phyloP scores from a whole-genome alignment of 1,139 yeast species.

The Kodamaea fungicola region DNA sequence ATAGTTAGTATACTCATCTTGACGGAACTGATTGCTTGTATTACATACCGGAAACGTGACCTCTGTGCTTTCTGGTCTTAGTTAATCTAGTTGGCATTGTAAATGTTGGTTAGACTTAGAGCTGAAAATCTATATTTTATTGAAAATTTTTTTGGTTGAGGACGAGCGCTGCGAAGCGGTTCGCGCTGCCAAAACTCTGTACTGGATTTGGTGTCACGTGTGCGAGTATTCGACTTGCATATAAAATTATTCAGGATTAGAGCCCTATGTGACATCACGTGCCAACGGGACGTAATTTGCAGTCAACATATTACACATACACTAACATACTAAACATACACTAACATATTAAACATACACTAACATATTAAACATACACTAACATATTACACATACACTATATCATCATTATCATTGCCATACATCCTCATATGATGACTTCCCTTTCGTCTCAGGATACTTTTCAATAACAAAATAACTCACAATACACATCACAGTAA shows the following conservation, averaged over 20 bases:
- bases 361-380: too few relatives aligned
- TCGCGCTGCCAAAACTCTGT: neutral
- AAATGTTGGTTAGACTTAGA: constrained; percentile 22
- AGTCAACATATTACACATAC: too few relatives aligned
- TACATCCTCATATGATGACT: constrained; percentile 53
- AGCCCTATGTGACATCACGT: neutral
- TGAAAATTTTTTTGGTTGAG: constrained; percentile 9
- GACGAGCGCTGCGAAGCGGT: neutral
- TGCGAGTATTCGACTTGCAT: too few relatives aligned
- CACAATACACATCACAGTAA: constrained; percentile 53
- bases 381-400: too few relatives aligned
- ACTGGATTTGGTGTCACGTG: neutral
- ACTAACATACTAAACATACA: too few relatives aligned
- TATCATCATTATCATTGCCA: constrained; percentile 39
- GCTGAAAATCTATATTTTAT: constrained; percentile 6
- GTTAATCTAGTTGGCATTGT: constrained; percentile 99
- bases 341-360: too few relatives aligned
- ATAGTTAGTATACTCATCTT: constrained; percentile 27
- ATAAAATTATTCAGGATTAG: neutral
- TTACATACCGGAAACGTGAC: constrained; percentile 97
- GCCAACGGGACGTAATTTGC: neutral
- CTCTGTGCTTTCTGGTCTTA: constrained; percentile 99
- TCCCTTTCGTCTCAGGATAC: constrained; percentile 82
- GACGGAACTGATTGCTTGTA: constrained; percentile 2
- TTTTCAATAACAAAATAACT: constrained; percentile 47